Evolutionary conservation across 352 stramenopile genomes (phyloP).

Genomic region (Phytophthora lateralis): DNA sequence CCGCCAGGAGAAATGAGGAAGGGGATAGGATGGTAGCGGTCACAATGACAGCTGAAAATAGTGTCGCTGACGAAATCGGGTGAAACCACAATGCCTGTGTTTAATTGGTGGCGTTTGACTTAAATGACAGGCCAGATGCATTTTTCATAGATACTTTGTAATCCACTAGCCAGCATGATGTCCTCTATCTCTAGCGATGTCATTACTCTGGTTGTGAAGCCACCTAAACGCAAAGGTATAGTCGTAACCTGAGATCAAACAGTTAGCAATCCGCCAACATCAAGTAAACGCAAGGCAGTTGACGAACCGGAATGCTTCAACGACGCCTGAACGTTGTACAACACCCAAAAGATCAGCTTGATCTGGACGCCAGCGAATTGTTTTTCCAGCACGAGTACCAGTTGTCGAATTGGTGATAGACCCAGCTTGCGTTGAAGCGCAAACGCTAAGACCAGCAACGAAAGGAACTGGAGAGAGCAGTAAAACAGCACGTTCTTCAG

Average conservation of each 20-base stretch:
- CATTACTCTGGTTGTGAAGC: background rate
- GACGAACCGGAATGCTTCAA: slow-evolving; percentile 33
- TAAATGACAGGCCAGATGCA: no score
- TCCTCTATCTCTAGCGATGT: background rate
- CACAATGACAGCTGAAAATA: no score
- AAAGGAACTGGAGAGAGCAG: slow-evolving; percentile 33
- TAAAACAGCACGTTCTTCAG: slow-evolving; percentile 30
- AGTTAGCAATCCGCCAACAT: background rate
- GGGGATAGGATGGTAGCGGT: background rate
- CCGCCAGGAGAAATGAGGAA: no score
- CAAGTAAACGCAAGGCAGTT: background rate
- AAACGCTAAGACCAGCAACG: slow-evolving; percentile 26
- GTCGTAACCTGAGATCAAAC: background rate
- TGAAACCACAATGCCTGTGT: no score
- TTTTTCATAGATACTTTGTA: no score
- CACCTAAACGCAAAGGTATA: background rate
- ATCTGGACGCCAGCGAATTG: slow-evolving; percentile 26
- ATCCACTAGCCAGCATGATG: no score
- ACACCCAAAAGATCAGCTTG: slow-evolving; percentile 41
- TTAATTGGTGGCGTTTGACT: no score
- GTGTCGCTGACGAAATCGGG: no score
- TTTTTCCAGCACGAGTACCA: slow-evolving; percentile 41
- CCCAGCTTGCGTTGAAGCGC: slow-evolving; percentile 25
- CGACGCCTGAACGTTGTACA: slow-evolving; percentile 32
- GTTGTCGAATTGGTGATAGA: slow-evolving; percentile 27